These are phyloP conservation scores for Agrocybe pediades DNA, from an alignment of 768 basidiomycete species.

Conservation along the genomic window DNA sequence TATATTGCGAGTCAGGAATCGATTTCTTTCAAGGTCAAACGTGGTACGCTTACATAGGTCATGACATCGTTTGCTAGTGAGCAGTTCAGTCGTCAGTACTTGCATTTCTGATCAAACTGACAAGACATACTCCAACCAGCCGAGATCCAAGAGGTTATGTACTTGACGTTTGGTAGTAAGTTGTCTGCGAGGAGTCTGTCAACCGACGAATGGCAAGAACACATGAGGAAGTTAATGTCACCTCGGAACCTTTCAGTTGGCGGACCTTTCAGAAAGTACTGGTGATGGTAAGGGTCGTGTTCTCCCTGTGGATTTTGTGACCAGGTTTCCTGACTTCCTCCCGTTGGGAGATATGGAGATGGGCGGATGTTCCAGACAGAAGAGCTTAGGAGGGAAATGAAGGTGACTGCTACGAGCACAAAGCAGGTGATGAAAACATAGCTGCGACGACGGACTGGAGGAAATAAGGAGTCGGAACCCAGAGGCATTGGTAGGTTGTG, in stretches of 20 bases:
- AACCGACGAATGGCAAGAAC: background rate
- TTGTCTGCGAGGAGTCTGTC: constrained; percentile 50
- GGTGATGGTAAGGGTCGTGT: constrained; percentile 11
- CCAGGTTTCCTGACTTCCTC: background rate
- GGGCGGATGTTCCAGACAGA: constrained; percentile 13
- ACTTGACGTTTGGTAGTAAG: constrained; percentile 57
- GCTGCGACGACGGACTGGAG: constrained; percentile 7
- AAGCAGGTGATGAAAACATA: constrained; percentile 16
- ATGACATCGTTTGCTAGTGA: constrained; percentile 73
- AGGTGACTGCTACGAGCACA: constrained; percentile 14
- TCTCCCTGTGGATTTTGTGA: background rate
- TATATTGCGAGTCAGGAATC: constrained; percentile 14
- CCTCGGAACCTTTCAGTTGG: constrained; percentile 64
- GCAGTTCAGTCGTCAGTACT: constrained; percentile 57
- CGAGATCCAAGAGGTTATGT: constrained; percentile 73
- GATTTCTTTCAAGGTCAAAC: background rate
- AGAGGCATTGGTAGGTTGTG: background rate
- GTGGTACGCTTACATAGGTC: constrained; percentile 54
- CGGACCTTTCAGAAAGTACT: constrained; percentile 40
- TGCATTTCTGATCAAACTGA: constrained; percentile 1
- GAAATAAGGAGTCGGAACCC: constrained; percentile 4
- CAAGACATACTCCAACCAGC: constrained; percentile 72
- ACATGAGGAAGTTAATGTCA: constrained; percentile 17
- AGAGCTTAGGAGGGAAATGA: constrained; percentile 16
- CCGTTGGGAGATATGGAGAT: background rate